Evolutionary conservation across 2,329 filamentous ascomycete genomes (phyloP), one percentile per base, ranked within the genome.

Genomic region (Drechslerella stenobrocha): DNA sequence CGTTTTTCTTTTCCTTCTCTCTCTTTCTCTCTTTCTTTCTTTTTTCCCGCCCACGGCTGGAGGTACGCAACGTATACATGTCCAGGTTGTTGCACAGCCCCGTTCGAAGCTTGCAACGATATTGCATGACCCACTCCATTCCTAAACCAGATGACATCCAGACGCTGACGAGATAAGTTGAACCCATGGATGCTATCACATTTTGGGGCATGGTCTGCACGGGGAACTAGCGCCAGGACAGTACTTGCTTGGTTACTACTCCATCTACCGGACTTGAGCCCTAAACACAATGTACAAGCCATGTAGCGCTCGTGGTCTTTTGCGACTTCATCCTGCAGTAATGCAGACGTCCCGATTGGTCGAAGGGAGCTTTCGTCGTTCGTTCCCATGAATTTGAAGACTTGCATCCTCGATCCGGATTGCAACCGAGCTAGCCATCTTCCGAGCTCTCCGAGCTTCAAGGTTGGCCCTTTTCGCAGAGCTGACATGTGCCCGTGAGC

Each of bases 61-160:
- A 57, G 47, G 53, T 40, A 66, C 42, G 37, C 42, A n/a, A n/a
- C n/a, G n/a, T n/a, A n/a, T n/a, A 32, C 48, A 50, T 42, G 56
- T 40, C 63, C 57, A 60, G 63, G 63, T 67, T 67, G 63, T 67
- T 67, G 63, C 63, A 67, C 63, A 67, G 63, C 63, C 63, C 63
- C 63, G 60, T 59, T 67, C 63, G 42, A 52, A 64, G 63, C 46
- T 67, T 67, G 63, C 63, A 67, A 55, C 55, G n/a, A n/a, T n/a
- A 67, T 60, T 67, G 63, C 63, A 67, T 60, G 50, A 55, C 55
- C 63, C 63, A 67, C 63, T 60, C 45, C 60, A 42, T 45, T 37
- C 61, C 55, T 37, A 44, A 66, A 59, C 45, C 63, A 67, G 55
- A 67, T 67, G 63, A 67, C 63, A 60, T 60, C 55, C 61, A 51